Evolutionary conservation across 2,329 filamentous ascomycete species (phyloP).

Genomic region (Orbilia ellipsospora): DNA sequence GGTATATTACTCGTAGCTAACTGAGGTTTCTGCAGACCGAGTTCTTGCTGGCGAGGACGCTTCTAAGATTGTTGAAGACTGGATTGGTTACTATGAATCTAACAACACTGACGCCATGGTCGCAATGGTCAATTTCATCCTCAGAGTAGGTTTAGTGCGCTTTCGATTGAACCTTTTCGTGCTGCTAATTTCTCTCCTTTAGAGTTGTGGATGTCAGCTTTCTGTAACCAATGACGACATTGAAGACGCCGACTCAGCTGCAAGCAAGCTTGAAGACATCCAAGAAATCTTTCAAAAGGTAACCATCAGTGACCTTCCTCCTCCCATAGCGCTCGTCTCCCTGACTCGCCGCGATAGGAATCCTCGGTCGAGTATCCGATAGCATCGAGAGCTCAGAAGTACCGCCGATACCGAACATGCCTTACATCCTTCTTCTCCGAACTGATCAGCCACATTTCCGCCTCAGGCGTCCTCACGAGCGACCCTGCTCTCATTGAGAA

Average conservation of each 20-base stretch:
- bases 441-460: constrained; percentile 80
- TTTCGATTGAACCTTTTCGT: not conserved
- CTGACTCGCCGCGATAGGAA: constrained; percentile 65
- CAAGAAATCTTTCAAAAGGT: constrained; percentile 87
- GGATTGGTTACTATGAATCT: constrained; percentile 64
- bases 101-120: constrained; percentile 69
- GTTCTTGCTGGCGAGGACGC: constrained; percentile 55
- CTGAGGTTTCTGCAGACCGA: constrained; percentile 18
- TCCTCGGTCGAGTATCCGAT: constrained; percentile 91
- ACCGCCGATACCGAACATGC: constrained; percentile 79
- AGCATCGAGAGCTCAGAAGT: constrained; percentile 81
- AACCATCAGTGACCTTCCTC: constrained; percentile 58
- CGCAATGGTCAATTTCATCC: constrained; percentile 74
- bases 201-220: constrained; percentile 80
- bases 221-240: constrained; percentile 85
- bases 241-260: constrained; percentile 86
- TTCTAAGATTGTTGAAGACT: constrained; percentile 51
- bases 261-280: constrained; percentile 81
- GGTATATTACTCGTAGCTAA: not conserved
- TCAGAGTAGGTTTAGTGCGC: constrained; percentile 63
- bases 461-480: constrained; percentile 82
- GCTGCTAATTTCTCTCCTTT: constrained; percentile 6
- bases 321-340: no score
- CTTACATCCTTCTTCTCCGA: constrained; percentile 82
- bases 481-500: constrained; percentile 84